Conservation (phyloP, 345 rosid species). For the Salix dunnii region DNA sequence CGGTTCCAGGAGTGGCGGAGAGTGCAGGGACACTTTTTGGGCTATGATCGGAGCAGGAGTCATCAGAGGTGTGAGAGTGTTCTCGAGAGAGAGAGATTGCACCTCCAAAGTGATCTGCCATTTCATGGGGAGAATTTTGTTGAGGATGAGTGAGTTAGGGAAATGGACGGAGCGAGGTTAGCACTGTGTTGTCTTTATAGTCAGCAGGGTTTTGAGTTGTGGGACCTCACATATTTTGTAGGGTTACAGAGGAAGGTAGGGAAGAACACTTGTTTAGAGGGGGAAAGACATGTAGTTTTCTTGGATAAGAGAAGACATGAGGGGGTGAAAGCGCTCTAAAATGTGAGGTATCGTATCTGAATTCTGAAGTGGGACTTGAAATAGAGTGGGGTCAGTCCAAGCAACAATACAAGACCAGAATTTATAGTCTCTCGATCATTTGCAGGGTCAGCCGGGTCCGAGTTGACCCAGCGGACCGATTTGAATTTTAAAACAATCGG, state of each 20-base stretch:
- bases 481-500: no score
- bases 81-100: constrained; percentile 38
- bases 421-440: no score
- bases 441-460: no score
- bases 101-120: constrained; percentile 33
- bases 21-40: constrained; percentile 15
- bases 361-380: not conserved
- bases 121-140: not conserved
- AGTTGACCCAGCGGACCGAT: no score
- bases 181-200: not conserved
- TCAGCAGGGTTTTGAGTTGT: not conserved
- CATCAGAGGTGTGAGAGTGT: constrained; percentile 23
- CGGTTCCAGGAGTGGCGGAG: not conserved
- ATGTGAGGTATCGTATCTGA: not conserved
- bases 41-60: constrained; percentile 33
- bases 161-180: not conserved
- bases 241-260: not conserved
- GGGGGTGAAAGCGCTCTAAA: not conserved
- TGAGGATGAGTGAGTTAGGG: not conserved
- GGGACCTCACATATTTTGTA: not conserved
- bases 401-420: no score
- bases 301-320: not conserved
- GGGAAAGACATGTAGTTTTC: no score
- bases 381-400: not conserved
- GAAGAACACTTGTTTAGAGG: not conserved